Percentiles rank a stretch among this genome's conserved stretches.
Conservation (phyloP, 805 yeast species). For the Candida lessepsii region DNA sequence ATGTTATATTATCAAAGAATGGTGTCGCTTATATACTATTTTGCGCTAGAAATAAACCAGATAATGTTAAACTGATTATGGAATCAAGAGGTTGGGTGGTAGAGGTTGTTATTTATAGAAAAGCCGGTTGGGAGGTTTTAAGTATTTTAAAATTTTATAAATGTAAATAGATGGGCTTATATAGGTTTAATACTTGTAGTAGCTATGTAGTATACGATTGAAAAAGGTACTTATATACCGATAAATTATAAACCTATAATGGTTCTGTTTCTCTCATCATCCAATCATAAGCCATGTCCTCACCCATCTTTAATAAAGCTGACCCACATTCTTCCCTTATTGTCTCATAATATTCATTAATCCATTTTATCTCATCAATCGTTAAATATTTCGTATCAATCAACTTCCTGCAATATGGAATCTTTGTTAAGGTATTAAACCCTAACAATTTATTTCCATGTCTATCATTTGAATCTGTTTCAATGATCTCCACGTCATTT, state of each 20-base stretch:
- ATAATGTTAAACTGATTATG: constrained; percentile 52
- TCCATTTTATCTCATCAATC: constrained; percentile 35
- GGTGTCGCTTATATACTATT: constrained; percentile 89
- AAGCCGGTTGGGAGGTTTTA: constrained; percentile 95
- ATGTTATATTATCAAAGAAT: constrained; percentile 44
- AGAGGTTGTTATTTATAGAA: constrained; percentile 56
- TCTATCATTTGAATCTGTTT: constrained; percentile 33
- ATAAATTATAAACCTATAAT: constrained; percentile 7
- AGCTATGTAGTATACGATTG: no score
- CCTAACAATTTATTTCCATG: constrained; percentile 31
- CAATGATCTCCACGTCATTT: constrained; percentile 67
- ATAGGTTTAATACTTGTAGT: no score
- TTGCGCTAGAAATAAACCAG: constrained; percentile 88
- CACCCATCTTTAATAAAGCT: constrained; percentile 51
- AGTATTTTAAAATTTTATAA: constrained; percentile 61
- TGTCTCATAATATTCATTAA: constrained; percentile 35
- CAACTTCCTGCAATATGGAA: constrained; percentile 50
- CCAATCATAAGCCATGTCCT: constrained; percentile 65
- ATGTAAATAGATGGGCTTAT: background rate
- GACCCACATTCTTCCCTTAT: constrained; percentile 31
- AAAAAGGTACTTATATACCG: no score
- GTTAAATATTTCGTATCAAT: constrained; percentile 31
- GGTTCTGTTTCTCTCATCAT: constrained; percentile 61
- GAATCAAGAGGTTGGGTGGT: constrained; percentile 50
- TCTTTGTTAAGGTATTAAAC: constrained; percentile 40